Conservation (phyloP, 257 asterid species). For the Nicotiana otophora region DNA sequence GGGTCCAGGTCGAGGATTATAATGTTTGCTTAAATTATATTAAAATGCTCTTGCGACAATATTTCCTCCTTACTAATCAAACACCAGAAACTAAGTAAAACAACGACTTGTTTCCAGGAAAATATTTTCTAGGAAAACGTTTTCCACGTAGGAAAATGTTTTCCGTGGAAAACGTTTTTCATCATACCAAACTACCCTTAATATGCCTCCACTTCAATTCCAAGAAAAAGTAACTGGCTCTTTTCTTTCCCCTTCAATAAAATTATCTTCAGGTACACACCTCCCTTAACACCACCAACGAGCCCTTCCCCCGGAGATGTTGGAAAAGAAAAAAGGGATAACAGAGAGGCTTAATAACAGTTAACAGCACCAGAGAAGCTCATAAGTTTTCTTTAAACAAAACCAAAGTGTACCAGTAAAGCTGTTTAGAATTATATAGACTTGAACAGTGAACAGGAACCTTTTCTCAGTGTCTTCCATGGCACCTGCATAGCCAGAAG, state of each 20-base stretch:
- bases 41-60: too few relatives aligned
- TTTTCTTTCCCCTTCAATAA: not conserved
- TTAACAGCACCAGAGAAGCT: not conserved
- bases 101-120: too few relatives aligned
- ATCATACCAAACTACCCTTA: not conserved
- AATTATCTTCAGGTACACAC: not conserved
- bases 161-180: too few relatives aligned
- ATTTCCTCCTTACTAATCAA: too few relatives aligned
- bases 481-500: constrained; percentile 30
- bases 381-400: not conserved
- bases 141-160: too few relatives aligned
- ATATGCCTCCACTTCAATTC: not conserved
- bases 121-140: too few relatives aligned
- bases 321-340: not conserved
- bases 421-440: not conserved
- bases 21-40: too few relatives aligned
- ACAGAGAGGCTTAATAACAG: constrained; percentile 3
- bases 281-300: not conserved
- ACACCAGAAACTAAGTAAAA: too few relatives aligned
- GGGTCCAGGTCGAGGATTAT: too few relatives aligned
- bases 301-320: not conserved
- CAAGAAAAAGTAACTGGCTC: not conserved
- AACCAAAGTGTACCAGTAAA: not conserved
- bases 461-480: constrained; percentile 37
- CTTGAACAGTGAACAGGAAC: not conserved